A percentile compares a stretch with the other conserved stretches of the same genome.
Evolutionary conservation across 164 flowering plant species (phyloP).

Genomic region (Aristolochia contorta): DNA sequence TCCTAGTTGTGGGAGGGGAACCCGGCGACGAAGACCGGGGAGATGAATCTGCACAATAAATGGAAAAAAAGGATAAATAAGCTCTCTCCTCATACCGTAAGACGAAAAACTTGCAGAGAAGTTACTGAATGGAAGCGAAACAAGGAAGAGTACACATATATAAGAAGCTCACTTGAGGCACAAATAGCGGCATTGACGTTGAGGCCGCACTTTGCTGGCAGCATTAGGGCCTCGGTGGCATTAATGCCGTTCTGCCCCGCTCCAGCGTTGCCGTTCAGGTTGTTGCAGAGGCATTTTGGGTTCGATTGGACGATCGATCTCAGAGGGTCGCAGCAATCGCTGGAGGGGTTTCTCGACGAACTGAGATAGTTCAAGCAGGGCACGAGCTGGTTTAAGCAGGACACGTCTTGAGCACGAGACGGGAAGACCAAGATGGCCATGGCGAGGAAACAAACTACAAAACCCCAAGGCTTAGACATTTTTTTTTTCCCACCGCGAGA

Average conservation of each 20-base stretch:
- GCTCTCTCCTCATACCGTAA: neutral
- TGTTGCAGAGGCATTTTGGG: conserved; percentile 51
- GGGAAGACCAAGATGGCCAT: conserved; percentile 8
- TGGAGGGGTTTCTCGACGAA: conserved; percentile 32
- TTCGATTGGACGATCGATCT: conserved; percentile 36
- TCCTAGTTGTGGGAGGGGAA: neutral
- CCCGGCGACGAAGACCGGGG: neutral
- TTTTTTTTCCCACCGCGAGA: neutral
- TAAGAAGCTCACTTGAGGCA: conserved; percentile 15
- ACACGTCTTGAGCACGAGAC: conserved; percentile 7
- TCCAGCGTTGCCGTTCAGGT: conserved; percentile 28
- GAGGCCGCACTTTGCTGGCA: conserved; percentile 60
- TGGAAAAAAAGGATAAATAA: neutral
- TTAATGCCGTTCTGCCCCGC: conserved; percentile 44
- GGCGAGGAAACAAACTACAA: conserved; percentile 1
- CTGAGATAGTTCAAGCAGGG: conserved; percentile 62
- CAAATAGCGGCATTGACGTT: conserved; percentile 54
- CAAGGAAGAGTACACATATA: no score
- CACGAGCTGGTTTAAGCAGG: conserved; percentile 36
- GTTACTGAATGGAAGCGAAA: neutral
- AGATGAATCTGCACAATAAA: neutral
- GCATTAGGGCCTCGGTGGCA: conserved; percentile 30
- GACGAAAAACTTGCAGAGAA: neutral
- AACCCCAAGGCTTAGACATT: conserved; percentile 9
- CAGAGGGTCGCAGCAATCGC: conserved; percentile 57